phyloP scores from a whole-genome alignment of 2,329 filamentous ascomycete species.

The Furcasterigmium sp. region DNA sequence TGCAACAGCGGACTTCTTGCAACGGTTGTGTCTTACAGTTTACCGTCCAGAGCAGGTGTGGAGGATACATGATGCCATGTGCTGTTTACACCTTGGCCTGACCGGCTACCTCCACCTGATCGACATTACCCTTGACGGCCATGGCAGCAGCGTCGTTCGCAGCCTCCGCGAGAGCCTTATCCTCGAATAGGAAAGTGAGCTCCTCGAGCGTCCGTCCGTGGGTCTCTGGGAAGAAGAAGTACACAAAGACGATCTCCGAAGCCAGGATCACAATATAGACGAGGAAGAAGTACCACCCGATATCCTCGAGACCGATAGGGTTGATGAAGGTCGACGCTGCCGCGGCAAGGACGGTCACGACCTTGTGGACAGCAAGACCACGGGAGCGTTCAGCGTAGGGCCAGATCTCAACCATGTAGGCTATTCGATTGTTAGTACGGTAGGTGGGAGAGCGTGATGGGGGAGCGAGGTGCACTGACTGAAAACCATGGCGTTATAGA shows the following conservation, averaged over 20 bases:
- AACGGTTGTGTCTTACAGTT: background rate
- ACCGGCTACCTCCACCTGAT: constrained; percentile 1
- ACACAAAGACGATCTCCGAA: constrained; percentile 43
- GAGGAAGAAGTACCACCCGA: constrained; percentile 2
- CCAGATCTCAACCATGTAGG: constrained; percentile 55
- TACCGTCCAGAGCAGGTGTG: background rate
- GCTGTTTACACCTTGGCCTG: background rate
- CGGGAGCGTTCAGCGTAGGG: constrained; percentile 50
- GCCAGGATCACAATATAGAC: constrained; percentile 10
- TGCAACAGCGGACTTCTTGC: background rate
- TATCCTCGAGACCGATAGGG: constrained; percentile 3
- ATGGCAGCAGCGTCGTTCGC: constrained; percentile 18
- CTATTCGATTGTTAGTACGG: constrained; percentile 9
- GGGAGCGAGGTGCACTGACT: constrained; percentile 26
- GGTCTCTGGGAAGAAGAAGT: constrained; percentile 73
- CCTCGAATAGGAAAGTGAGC: constrained; percentile 19
- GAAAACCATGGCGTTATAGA: constrained; percentile 55
- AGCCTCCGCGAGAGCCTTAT: constrained; percentile 17
- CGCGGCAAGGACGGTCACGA: constrained; percentile 1
- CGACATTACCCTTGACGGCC: constrained; percentile 11
- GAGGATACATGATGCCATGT: background rate
- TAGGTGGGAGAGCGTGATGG: constrained; percentile 17
- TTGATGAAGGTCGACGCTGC: constrained; percentile 2
- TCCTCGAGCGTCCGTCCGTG: constrained; percentile 71
- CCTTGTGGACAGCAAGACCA: constrained; percentile 38